A percentile compares a stretch with the other conserved stretches of the same genome.
Evolutionary conservation across 306 rosid genomes (phyloP).

Genomic region (Herpetospermum pedunculosum): DNA sequence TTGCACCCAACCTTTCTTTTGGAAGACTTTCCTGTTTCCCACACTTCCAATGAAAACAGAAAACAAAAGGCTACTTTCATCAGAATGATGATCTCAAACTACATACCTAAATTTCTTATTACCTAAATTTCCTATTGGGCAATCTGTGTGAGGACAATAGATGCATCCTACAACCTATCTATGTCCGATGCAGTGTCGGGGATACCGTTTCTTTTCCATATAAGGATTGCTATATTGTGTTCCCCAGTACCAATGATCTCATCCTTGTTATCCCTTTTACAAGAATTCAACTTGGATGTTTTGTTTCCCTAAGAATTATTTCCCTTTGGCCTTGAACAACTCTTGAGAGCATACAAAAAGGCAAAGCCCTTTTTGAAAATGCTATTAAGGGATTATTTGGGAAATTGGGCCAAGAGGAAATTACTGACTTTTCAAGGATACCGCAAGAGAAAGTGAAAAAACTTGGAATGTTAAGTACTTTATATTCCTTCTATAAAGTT

Average conservation of each 20-base stretch:
- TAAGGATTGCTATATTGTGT: neutral
- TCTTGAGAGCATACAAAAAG: neutral
- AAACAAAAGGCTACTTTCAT: neutral
- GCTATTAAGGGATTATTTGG: neutral
- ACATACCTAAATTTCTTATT: too few species aligned
- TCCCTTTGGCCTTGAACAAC: neutral
- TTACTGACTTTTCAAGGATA: neutral
- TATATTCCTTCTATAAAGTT: neutral
- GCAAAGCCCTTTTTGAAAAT: neutral
- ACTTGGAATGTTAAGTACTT: neutral
- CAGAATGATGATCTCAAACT: neutral
- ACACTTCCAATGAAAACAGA: neutral
- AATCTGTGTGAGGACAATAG: neutral
- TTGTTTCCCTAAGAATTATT: neutral
- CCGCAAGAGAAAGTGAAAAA: neutral
- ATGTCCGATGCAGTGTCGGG: neutral
- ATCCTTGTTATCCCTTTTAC: neutral
- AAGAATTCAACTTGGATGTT: neutral
- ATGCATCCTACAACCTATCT: neutral
- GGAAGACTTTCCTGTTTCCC: neutral
- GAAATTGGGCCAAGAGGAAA: neutral
- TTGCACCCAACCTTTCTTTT: neutral
- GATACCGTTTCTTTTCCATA: neutral
- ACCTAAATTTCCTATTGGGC: neutral
- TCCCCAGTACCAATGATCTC: neutral